Base-by-base conservation (phyloP, 2,329 filamentous ascomycete species). In the Lasiodiplodia citricola region DNA sequence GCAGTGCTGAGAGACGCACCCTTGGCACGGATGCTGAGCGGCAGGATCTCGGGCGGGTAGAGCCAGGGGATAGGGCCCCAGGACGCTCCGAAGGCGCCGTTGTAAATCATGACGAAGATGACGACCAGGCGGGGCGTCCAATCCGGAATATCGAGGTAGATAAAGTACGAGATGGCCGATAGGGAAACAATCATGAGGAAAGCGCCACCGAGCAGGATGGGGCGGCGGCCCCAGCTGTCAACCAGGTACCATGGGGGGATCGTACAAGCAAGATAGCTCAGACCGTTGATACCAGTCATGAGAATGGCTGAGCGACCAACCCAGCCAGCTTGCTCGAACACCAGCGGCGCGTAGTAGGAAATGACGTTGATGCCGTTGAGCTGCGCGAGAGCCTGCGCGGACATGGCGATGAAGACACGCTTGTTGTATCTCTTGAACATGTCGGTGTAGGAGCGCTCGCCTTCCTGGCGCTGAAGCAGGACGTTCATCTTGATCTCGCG, bases 351-450 rank as follows among this genome's bases (percentile, higher is more conserved):
- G 78, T 99, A 99, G 85, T 98, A 99, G 1, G 95, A 98, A 72
- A 99, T 99, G 78, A 99, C 96, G 81, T 99, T 99, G 84, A 99
- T 99, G 72, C 96, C 96, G 83, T 98, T 98, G 66, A 99, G 88
- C 81, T 99, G 96, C 35, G 96, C 96, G 72, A 99, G 88, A 6
- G 91, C 94, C 81, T 98, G 96, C 4, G 96, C 96, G 41, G 95
- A 98, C 96, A 98, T 98, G 81, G 96, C 96, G 78, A 98, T 98
- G 77, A 98, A 93, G 72, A 98, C 95, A 66, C 96, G 93, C 75
- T 92, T 96, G 77, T 87, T 88, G 84, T 98, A 98, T 71, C 93
- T 90, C 75, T 87, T 91, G 85, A 98, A 99, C 96, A 99, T 99
- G 71, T 98, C 96, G 50, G 81, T 74, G 80, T 98, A 99, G 0